Conservation (phyloP, 1,139 yeast species). For the Geotrichum klebahnii region DNA sequence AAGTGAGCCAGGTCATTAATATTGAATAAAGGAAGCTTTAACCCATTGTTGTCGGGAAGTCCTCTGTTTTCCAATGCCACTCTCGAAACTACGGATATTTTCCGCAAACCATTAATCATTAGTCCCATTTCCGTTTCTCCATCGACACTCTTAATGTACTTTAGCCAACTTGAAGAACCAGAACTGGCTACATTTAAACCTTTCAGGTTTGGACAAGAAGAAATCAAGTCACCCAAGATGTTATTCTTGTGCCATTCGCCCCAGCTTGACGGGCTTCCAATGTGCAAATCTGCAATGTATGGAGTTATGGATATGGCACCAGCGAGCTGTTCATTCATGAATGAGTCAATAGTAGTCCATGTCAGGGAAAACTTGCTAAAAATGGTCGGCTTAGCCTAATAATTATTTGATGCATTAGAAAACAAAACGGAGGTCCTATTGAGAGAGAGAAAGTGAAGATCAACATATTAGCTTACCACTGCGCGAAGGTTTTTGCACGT, state of each 20-base stretch:
- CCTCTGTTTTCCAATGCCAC: constrained; percentile 16
- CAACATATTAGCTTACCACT: too few species aligned
- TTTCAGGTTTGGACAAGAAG: constrained; percentile 22
- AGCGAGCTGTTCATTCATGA: constrained; percentile 15
- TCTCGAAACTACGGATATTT: constrained; percentile 15
- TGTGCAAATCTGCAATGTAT: constrained; percentile 21
- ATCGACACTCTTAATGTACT: constrained; percentile 21
- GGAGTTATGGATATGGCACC: constrained; percentile 15
- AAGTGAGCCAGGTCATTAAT: constrained; percentile 23
- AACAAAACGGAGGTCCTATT: too few species aligned
- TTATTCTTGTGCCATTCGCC: constrained; percentile 31
- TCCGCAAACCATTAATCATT: constrained; percentile 1
- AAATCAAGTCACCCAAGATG: constrained; percentile 23
- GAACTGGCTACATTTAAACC: constrained; percentile 24
- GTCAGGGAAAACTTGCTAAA: constrained; percentile 21
- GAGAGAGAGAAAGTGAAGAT: too few species aligned
- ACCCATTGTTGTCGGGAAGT: constrained; percentile 19
- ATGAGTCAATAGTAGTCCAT: constrained; percentile 23
- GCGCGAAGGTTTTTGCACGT: constrained; percentile 14
- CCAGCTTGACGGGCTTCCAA: constrained; percentile 26
- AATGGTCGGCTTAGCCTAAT: constrained; percentile 19
- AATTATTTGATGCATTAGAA: too few species aligned
- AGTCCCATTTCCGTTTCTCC: not conserved
- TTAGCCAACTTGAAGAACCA: constrained; percentile 30
- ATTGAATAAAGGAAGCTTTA: constrained; percentile 23